Evolutionary conservation across 306 rosid genomes (phyloP).

Genomic region (Boehmeria nivea): DNA sequence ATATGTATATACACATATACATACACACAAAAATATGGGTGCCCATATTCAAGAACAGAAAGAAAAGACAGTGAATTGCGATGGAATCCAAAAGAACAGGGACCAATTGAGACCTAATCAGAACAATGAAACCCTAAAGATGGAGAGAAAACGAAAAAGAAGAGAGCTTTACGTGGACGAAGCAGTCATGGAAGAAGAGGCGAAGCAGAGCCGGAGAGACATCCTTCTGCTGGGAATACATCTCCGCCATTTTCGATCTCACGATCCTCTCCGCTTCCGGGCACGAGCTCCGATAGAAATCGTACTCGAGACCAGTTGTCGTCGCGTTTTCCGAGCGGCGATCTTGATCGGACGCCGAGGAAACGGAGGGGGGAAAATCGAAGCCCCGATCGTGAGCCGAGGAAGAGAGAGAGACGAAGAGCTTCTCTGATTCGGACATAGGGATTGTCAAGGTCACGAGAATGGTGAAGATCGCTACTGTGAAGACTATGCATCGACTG

Average conservation of each 20-base stretch:
- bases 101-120: not conserved
- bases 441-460: slow-evolving; percentile 39
- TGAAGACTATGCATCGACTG: not conserved
- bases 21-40: too few species aligned
- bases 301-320: slow-evolving; percentile 40
- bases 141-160: not conserved
- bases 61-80: too few species aligned
- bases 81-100: too few species aligned
- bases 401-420: slow-evolving; percentile 5
- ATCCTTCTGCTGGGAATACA: slow-evolving; percentile 42
- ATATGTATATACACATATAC: too few species aligned
- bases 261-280: slow-evolving; percentile 57
- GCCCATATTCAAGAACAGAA: too few species aligned
- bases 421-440: slow-evolving; percentile 22
- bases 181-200: slow-evolving; percentile 90
- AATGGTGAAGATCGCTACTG: slow-evolving; percentile 19
- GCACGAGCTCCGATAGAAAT: slow-evolving; percentile 52
- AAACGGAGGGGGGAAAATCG: not conserved
- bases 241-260: slow-evolving; percentile 40
- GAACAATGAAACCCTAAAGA: not conserved
- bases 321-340: slow-evolving; percentile 16
- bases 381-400: too few species aligned
- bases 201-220: slow-evolving; percentile 64
- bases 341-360: slow-evolving; percentile 16
- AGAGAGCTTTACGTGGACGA: slow-evolving; percentile 41